These are phyloP conservation scores for Plenodomus tracheiphilus DNA, from an alignment of 2,329 filamentous ascomycete species.

Conservation along the genomic window DNA sequence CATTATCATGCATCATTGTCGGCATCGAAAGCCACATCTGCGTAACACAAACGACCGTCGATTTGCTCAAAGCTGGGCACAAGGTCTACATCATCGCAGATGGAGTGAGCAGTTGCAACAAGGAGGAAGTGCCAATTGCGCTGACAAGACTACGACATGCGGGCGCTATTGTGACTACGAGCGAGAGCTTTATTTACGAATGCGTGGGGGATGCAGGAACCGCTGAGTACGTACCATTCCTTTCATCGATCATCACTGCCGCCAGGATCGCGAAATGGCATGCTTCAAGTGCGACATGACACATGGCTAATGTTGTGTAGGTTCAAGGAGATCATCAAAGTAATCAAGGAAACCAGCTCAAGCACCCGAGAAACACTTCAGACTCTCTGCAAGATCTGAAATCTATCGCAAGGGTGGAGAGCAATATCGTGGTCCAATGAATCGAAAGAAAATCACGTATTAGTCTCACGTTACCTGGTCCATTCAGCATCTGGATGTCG, in stretches of 20 bases:
- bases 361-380: slow-evolving; percentile 72
- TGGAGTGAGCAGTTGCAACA: slow-evolving; percentile 85
- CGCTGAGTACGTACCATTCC: slow-evolving; percentile 51
- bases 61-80: slow-evolving; percentile 75
- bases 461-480: too few species aligned
- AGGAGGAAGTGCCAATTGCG: slow-evolving; percentile 77
- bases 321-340: slow-evolving; percentile 71
- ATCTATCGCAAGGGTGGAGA: neutral
- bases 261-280: neutral
- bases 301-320: slow-evolving; percentile 23
- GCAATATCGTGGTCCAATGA: too few species aligned
- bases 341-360: slow-evolving; percentile 77
- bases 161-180: slow-evolving; percentile 79
- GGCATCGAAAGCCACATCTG: slow-evolving; percentile 96
- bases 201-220: slow-evolving; percentile 79
- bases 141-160: slow-evolving; percentile 74
- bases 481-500: too few species aligned
- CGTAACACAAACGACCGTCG: slow-evolving; percentile 83
- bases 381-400: slow-evolving; percentile 64
- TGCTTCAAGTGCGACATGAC: neutral
- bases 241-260: neutral
- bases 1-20: slow-evolving; percentile 67
- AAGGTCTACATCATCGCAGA: slow-evolving; percentile 86
- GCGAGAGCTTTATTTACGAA: slow-evolving; percentile 90
- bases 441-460: too few species aligned